Evolutionary conservation across 805 yeast species (phyloP), one percentile per base, ranked within the genome.

Genomic region (Debaryomyces maramus): DNA sequence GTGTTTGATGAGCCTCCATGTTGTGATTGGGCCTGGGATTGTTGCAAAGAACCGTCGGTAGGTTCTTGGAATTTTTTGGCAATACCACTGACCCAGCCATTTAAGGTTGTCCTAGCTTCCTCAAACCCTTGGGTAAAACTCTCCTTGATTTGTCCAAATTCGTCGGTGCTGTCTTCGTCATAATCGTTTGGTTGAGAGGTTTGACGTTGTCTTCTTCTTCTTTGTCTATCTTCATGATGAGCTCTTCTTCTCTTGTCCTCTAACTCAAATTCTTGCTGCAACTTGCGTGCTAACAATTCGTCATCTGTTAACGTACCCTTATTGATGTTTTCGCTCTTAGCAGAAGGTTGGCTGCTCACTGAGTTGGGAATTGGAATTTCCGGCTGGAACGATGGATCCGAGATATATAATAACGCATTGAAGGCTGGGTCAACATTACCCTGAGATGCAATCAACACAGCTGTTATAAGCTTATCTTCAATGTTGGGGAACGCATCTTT

Each of bases 341-440:
- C n/a, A n/a, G n/a, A n/a, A n/a, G n/a, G n/a, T n/a, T n/a, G n/a
- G 11, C 28, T 24, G 36, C 37, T 27, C 11, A 24, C 28, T n/a
- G 16, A 13, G 9, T 20, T 43, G 13, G 64, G 62, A 8, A 50
- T 48, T 20, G 78, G 80, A 34, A 77, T 68, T 45, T 75, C 78
- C 10, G 83, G 80, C 33, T 65, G 63, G 44, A 72, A 72, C 3
- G 72, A 58, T 7, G 91, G 91, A 61, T 90, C 97, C 13, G 87
- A 81, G 39, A 88, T 65, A 50, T 77, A 88, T 44, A 91, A 69
- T 52, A 90, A 68, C 0, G 97, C 97, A 60, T 84, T 85, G 69
- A 91, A 91, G 1, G 97, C 95, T 1, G 86, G 82, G 51, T 88
- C 97, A 32, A 88, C 59, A 34, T 76, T 71, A 20, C 95, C 96